A percentile compares a stretch with the other conserved stretches of the same genome.
phyloP scores from a whole-genome alignment of 2,329 filamentous ascomycete species.

The Fusarium sulawesiense region DNA sequence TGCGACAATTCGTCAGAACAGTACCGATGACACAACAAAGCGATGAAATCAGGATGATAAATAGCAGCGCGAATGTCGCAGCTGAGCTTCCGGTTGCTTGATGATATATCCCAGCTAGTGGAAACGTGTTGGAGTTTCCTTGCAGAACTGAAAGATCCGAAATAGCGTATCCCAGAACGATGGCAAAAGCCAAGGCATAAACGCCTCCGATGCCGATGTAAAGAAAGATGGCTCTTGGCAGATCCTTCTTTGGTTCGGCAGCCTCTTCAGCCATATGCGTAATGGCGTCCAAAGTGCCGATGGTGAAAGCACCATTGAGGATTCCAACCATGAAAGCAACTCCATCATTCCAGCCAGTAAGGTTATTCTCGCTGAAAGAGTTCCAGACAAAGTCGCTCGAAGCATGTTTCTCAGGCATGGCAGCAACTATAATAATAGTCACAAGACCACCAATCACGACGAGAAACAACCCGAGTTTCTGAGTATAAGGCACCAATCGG shows the following conservation, averaged over 20 bases:
- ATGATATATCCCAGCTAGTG: slow-evolving; percentile 40
- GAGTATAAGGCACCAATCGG: slow-evolving; percentile 40
- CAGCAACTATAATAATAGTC: slow-evolving; percentile 40
- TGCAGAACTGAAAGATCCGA: slow-evolving; percentile 40
- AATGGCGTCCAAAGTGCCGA: slow-evolving; percentile 41
- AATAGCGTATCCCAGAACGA: slow-evolving; percentile 43
- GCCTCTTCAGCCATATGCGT: slow-evolving; percentile 45
- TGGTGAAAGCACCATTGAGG: slow-evolving; percentile 44
- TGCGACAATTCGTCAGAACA: slow-evolving; percentile 42
- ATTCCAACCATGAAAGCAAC: slow-evolving; percentile 43
- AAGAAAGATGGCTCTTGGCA: slow-evolving; percentile 38
- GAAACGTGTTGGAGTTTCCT: slow-evolving; percentile 39
- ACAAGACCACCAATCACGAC: slow-evolving; percentile 40
- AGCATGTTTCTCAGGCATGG: slow-evolving; percentile 38
- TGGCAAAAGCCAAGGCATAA: slow-evolving; percentile 37
- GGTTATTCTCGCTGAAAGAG: slow-evolving; percentile 41
- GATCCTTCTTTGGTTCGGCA: slow-evolving; percentile 31
- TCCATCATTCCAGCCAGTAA: slow-evolving; percentile 43
- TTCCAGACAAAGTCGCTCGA: slow-evolving; percentile 40
- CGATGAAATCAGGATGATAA: slow-evolving; percentile 43
- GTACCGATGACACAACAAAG: slow-evolving; percentile 42
- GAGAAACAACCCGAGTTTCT: slow-evolving; percentile 40
- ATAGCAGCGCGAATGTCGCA: slow-evolving; percentile 37
- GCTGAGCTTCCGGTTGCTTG: slow-evolving; percentile 39
- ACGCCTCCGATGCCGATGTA: slow-evolving; percentile 43